Conservation (phyloP, 106 monocot genomes). For the Dioscorea dumetorum region DNA sequence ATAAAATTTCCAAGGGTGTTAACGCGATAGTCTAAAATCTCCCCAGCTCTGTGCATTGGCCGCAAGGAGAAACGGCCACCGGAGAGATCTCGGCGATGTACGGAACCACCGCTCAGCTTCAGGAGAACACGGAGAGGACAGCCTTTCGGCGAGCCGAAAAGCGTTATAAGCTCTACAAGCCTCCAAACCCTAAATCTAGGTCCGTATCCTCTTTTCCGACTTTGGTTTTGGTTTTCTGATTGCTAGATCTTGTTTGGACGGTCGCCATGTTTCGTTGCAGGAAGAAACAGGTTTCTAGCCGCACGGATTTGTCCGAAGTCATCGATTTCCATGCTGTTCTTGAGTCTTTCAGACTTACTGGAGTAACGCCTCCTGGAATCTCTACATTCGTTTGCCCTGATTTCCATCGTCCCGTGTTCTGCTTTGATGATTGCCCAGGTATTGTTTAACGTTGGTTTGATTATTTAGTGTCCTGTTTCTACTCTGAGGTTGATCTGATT, state of each 20-base stretch:
- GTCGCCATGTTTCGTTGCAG: not conserved
- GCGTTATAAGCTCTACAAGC: conserved; percentile 74
- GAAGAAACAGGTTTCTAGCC: conserved; percentile 19
- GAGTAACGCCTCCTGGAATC: conserved; percentile 37
- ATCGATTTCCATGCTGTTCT: conserved; percentile 63
- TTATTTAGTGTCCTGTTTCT: no score
- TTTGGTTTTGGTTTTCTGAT: not conserved
- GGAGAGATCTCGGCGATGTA: not conserved
- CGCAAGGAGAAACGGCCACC: no score
- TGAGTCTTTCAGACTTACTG: conserved; percentile 23
- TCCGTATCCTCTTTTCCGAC: not conserved
- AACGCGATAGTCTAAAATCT: no score
- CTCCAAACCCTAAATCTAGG: conserved; percentile 24
- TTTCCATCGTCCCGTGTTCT: conserved; percentile 56
- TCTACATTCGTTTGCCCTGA: conserved; percentile 23
- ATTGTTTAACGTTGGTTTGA: not conserved
- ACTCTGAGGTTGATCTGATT: not conserved
- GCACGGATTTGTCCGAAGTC: conserved; percentile 66
- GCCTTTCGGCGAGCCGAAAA: conserved; percentile 88
- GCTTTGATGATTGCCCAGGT: conserved; percentile 57
- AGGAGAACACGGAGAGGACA: conserved; percentile 46
- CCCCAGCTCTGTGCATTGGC: no score
- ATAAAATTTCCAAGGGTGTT: no score
- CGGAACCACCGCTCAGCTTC: not conserved
- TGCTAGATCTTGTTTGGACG: not conserved